Evolutionary conservation across 2,329 filamentous ascomycete species (phyloP).

Genomic region (Microsporum canis): DNA sequence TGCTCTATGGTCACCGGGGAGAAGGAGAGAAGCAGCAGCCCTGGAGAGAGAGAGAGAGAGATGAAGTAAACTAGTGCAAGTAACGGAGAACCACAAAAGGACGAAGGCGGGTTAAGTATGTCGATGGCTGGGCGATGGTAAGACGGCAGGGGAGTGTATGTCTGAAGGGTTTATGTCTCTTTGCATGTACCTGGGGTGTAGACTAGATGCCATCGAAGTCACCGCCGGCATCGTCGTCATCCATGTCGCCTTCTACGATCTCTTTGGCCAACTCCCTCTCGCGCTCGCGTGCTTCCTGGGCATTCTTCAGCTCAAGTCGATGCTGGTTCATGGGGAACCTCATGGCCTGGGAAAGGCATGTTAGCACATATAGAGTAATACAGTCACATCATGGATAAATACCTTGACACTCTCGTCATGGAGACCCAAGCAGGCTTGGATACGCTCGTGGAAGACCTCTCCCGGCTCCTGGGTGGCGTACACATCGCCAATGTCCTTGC

Average conservation of each 20-base stretch:
- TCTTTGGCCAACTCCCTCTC: slow-evolving; percentile 97
- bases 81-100: neutral
- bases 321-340: slow-evolving; percentile 99
- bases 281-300: slow-evolving; percentile 91
- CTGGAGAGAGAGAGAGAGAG: neutral
- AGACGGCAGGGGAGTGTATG: neutral
- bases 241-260: slow-evolving; percentile 93
- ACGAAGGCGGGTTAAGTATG: neutral
- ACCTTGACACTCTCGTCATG: slow-evolving; percentile 99
- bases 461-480: slow-evolving; percentile 93
- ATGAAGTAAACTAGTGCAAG: neutral
- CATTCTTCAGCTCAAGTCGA: slow-evolving; percentile 90
- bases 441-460: slow-evolving; percentile 95
- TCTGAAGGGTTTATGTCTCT: neutral
- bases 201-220: slow-evolving; percentile 88
- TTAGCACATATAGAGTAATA: slow-evolving; percentile 18
- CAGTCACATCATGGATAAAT: slow-evolving; percentile 22
- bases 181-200: neutral
- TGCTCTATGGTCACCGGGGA: slow-evolving; percentile 12
- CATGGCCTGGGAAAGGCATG: slow-evolving; percentile 58
- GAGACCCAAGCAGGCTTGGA: slow-evolving; percentile 76
- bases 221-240: slow-evolving; percentile 89
- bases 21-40: neutral
- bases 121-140: neutral
- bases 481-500: slow-evolving; percentile 88